Percentiles rank a stretch among this genome's conserved stretches.
Conservation (phyloP, 2,329 filamentous ascomycete species). For the Meredithiella fracta region DNA sequence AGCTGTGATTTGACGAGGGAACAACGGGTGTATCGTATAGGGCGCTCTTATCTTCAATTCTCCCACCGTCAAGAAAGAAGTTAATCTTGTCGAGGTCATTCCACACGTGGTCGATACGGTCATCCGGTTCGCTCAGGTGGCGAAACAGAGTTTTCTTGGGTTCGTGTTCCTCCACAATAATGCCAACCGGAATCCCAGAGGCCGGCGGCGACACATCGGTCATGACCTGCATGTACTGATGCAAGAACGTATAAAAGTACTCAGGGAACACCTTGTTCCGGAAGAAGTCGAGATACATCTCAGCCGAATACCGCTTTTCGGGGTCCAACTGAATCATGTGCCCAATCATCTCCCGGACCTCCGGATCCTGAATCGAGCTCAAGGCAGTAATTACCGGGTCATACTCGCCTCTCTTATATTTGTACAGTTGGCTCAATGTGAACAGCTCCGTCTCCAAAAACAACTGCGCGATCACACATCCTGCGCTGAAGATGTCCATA, state of each 20-base stretch:
- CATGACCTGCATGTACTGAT: constrained; percentile 93
- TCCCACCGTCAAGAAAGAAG: constrained; percentile 53
- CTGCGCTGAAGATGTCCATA: constrained; percentile 96
- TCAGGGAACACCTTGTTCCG: constrained; percentile 81
- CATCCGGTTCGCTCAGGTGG: constrained; percentile 75
- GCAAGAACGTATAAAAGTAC: constrained; percentile 94
- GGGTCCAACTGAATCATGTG: constrained; percentile 96
- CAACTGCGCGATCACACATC: constrained; percentile 90
- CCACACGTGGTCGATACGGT: constrained; percentile 83
- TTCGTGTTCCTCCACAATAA: background rate
- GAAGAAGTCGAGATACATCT: constrained; percentile 88
- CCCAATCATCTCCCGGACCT: constrained; percentile 73
- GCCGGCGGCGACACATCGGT: constrained; percentile 53
- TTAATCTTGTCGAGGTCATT: constrained; percentile 96
- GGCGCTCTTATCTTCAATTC: background rate
- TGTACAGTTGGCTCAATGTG: constrained; percentile 87
- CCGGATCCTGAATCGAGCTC: constrained; percentile 70
- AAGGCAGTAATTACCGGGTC: constrained; percentile 69
- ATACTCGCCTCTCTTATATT: constrained; percentile 83
- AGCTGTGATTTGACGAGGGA: constrained; percentile 4
- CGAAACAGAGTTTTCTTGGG: constrained; percentile 17
- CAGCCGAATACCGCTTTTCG: constrained; percentile 77
- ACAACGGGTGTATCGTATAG: background rate
- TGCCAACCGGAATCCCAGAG: background rate
- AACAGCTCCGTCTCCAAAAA: constrained; percentile 96